phyloP scores from a whole-genome alignment of 306 rosid species.

The Sicyos edulis region DNA sequence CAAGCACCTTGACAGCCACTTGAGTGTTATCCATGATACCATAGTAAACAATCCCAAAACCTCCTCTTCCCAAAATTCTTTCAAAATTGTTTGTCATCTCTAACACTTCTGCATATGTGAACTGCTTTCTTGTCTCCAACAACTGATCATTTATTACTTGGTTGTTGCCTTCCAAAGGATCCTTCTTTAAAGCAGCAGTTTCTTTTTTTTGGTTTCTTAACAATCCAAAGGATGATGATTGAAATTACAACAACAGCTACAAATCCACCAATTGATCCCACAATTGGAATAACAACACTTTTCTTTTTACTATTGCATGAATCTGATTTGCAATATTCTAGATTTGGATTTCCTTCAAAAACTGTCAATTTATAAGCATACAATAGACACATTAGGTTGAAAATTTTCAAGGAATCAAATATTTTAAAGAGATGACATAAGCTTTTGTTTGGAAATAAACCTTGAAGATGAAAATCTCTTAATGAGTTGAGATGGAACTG shows the following conservation, averaged over 20 bases:
- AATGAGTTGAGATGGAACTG: not conserved
- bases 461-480: not conserved
- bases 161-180: too few relatives aligned
- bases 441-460: not conserved
- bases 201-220: not conserved
- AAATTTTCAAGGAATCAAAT: too few relatives aligned
- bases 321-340: not conserved
- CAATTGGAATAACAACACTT: slow-evolving; percentile 3
- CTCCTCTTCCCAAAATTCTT: slow-evolving; percentile 13
- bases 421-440: too few relatives aligned
- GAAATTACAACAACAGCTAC: not conserved
- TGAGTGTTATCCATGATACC: slow-evolving; percentile 34
- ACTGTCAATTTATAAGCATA: not conserved
- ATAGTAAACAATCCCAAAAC: slow-evolving; percentile 43
- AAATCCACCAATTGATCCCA: slow-evolving; percentile 11
- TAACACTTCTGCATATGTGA: slow-evolving; percentile 16
- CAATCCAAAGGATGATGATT: not conserved
- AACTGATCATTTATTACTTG: too few relatives aligned
- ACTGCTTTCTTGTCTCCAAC: not conserved
- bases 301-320: not conserved
- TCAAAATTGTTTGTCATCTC: slow-evolving; percentile 32
- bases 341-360: slow-evolving; percentile 13
- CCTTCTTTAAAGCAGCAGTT: not conserved
- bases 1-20: slow-evolving; percentile 60
- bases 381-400: not conserved